Percentiles rank a stretch among this genome's conserved stretches.
These are phyloP conservation scores for Comarum palustre DNA, from an alignment of 306 rosid species.

Conservation along the genomic window DNA sequence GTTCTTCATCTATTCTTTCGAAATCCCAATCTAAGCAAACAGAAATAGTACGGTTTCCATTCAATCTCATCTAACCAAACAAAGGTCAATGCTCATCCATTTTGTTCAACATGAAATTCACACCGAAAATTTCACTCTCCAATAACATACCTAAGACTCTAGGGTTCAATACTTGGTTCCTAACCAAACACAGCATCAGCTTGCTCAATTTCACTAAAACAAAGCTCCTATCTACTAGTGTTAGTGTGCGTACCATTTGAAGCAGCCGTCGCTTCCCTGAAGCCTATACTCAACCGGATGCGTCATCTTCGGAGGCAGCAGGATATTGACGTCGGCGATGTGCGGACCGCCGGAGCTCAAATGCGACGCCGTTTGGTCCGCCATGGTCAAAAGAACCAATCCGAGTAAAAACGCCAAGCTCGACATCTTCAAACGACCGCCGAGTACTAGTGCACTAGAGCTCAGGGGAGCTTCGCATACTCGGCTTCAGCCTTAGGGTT, in stretches of 20 bases:
- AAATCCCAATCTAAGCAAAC: background rate
- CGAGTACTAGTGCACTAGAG: background rate
- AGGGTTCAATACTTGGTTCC: background rate
- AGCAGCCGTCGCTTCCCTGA: constrained; percentile 93
- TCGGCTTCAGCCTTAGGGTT: background rate
- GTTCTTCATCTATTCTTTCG: background rate
- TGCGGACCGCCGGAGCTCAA: constrained; percentile 77
- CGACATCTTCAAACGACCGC: constrained; percentile 21
- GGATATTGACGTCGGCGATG: constrained; percentile 77
- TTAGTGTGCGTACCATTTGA: constrained; percentile 53
- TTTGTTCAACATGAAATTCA: background rate
- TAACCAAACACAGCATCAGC: background rate
- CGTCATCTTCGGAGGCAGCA: constrained; percentile 82
- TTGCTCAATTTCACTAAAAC: background rate
- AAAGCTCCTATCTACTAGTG: background rate
- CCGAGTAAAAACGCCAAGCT: constrained; percentile 19
- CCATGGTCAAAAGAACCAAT: constrained; percentile 26
- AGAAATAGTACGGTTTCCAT: background rate
- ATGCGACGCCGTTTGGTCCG: constrained; percentile 36
- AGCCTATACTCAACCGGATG: constrained; percentile 78
- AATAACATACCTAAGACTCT: background rate
- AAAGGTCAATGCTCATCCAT: background rate
- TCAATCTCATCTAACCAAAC: background rate
- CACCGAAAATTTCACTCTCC: background rate
- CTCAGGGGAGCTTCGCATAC: background rate